phyloP scores from a whole-genome alignment of 352 stramenopile species.

The Aphanomyces astaci region DNA sequence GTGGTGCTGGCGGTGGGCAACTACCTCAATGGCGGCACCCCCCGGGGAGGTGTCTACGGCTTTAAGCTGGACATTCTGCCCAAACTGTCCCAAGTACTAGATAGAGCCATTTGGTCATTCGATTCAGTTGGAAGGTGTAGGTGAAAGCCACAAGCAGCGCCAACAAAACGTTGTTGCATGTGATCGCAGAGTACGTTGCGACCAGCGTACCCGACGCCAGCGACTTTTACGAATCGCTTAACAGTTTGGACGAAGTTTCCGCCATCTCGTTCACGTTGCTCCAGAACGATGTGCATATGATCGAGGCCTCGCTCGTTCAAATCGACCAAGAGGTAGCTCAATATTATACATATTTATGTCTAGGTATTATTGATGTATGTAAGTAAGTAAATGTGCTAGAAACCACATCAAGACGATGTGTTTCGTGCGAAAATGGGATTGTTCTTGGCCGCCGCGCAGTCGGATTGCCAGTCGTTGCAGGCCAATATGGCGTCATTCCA shows the following conservation, averaged over 20 bases:
- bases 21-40: conserved; percentile 36
- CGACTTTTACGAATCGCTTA: conserved; percentile 10
- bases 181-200: background rate
- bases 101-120: too few relatives aligned
- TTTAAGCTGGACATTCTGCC: conserved; percentile 38
- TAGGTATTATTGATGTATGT: too few relatives aligned
- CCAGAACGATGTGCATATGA: background rate
- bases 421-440: background rate
- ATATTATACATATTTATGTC: background rate
- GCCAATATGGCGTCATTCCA: background rate
- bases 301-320: background rate
- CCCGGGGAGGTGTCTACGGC: conserved; percentile 33
- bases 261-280: conserved; percentile 9
- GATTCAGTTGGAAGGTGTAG: background rate
- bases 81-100: conserved; percentile 34
- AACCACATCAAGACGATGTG: background rate
- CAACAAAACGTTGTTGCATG: background rate
- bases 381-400: too few relatives aligned
- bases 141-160: conserved; percentile 6
- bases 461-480: background rate
- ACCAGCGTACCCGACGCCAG: background rate
- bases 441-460: background rate
- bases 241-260: background rate
- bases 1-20: conserved; percentile 41
- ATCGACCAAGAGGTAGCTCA: conserved; percentile 9